These are phyloP conservation scores for Claviceps monticola DNA, from an alignment of 2,329 filamentous ascomycete species.

Conservation along the genomic window DNA sequence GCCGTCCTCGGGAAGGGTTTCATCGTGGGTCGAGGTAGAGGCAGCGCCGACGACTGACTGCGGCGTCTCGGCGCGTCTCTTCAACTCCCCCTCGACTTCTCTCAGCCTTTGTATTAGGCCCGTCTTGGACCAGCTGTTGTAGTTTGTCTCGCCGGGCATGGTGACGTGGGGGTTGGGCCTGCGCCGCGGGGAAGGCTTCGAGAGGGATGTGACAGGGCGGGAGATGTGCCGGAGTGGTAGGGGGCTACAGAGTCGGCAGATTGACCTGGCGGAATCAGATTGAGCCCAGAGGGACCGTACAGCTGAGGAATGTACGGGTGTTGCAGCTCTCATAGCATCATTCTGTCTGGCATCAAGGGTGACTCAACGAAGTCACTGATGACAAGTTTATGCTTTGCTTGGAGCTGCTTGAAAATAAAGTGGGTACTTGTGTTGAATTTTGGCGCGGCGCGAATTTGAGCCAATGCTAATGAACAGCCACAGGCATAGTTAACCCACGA, in stretches of 20 bases:
- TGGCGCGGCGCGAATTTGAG: no score
- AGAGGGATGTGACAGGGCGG: conserved; percentile 6
- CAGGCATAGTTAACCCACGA: no score
- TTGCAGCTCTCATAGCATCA: conserved; percentile 1
- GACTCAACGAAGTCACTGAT: not conserved
- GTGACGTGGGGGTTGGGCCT: conserved; percentile 6
- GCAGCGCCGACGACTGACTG: conserved; percentile 16
- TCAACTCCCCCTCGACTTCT: conserved; percentile 52
- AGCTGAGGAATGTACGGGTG: conserved; percentile 15
- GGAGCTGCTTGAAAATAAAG: not conserved
- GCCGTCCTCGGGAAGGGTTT: not conserved
- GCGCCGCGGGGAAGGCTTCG: not conserved
- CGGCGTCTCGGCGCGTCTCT: conserved; percentile 22
- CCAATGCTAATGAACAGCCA: no score
- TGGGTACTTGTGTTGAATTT: not conserved
- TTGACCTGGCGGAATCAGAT: conserved; percentile 11
- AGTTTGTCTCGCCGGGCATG: conserved; percentile 28
- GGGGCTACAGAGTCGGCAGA: conserved; percentile 6
- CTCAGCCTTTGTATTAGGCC: conserved; percentile 55
- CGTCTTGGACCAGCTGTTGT: conserved; percentile 54
- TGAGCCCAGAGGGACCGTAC: conserved; percentile 13
- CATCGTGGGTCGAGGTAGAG: not conserved
- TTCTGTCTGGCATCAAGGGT: not conserved
- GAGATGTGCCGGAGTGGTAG: not conserved
- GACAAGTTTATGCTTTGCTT: not conserved